Evolutionary conservation across 2,329 filamentous ascomycete species (phyloP).

Genomic region (Aspergillus flavus): DNA sequence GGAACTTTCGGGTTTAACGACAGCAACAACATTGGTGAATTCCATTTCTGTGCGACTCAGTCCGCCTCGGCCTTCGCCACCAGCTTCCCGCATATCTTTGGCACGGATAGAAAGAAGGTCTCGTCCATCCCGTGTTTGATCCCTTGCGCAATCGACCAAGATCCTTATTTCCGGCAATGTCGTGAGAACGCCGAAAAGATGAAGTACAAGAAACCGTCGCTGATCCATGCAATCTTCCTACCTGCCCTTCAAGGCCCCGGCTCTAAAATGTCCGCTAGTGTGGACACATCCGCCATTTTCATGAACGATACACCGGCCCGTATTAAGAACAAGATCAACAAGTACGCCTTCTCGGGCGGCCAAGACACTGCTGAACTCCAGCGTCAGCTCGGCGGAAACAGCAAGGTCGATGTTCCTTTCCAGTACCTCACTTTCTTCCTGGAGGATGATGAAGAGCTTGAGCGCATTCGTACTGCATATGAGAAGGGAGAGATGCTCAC

Average conservation of each 20-base stretch:
- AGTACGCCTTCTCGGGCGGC: constrained; percentile 87
- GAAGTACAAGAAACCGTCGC: constrained; percentile 73
- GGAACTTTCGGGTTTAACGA: constrained; percentile 63
- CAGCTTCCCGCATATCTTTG: constrained; percentile 87
- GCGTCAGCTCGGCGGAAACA: constrained; percentile 77
- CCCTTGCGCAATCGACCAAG: constrained; percentile 71
- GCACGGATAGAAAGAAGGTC: constrained; percentile 67
- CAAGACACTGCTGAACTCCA: constrained; percentile 82
- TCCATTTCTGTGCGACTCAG: constrained; percentile 30
- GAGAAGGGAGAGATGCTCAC: constrained; percentile 77
- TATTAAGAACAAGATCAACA: constrained; percentile 91
- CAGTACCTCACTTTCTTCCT: constrained; percentile 94
- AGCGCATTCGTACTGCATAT: constrained; percentile 57
- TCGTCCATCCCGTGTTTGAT: constrained; percentile 82
- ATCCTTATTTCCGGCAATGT: constrained; percentile 59
- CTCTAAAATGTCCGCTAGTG: constrained; percentile 85
- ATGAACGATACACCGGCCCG: constrained; percentile 86
- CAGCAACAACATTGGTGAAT: constrained; percentile 59
- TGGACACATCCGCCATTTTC: constrained; percentile 82
- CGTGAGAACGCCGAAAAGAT: constrained; percentile 79
- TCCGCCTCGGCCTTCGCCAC: constrained; percentile 57
- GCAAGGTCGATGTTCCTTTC: constrained; percentile 86
- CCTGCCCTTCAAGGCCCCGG: constrained; percentile 89
- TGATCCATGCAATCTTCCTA: constrained; percentile 87
- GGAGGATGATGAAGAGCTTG: constrained; percentile 74